Percentiles rank a stretch among this genome's conserved stretches.
These are phyloP conservation scores for Scleroderma citrinum DNA, from an alignment of 768 basidiomycete species.

Conservation along the genomic window DNA sequence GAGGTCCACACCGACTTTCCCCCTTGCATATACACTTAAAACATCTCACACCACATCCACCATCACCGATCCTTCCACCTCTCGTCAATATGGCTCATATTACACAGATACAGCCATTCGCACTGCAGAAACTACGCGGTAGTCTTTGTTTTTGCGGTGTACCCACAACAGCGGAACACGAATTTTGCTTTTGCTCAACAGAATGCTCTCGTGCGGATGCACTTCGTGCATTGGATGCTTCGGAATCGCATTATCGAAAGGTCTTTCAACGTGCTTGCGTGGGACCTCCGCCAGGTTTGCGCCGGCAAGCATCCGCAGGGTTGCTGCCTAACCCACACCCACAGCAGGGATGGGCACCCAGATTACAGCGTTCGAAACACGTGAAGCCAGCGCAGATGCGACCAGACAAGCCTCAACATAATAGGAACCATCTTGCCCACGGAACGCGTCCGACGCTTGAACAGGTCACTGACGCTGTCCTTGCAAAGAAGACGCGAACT, in stretches of 20 bases:
- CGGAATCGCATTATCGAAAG: slow-evolving; percentile 22
- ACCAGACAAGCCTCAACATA: neutral
- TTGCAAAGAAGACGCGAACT: slow-evolving; percentile 1
- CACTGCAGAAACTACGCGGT: slow-evolving; percentile 5
- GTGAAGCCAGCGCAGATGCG: neutral
- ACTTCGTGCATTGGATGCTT: slow-evolving; percentile 17
- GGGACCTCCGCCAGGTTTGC: slow-evolving; percentile 1
- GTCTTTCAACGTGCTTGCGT: slow-evolving; percentile 13
- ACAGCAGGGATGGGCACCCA: neutral
- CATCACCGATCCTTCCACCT: slow-evolving; percentile 1
- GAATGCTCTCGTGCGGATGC: slow-evolving; percentile 23
- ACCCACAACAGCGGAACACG: slow-evolving; percentile 17
- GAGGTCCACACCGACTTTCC: neutral
- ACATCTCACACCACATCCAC: neutral
- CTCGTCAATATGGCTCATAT: neutral
- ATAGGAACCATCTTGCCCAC: neutral
- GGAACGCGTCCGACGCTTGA: slow-evolving; percentile 13
- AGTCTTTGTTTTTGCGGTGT: slow-evolving; percentile 23
- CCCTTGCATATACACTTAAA: neutral
- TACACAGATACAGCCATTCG: slow-evolving; percentile 5
- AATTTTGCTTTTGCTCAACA: slow-evolving; percentile 25
- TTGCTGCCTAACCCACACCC: neutral
- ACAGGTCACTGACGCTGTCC: slow-evolving; percentile 11
- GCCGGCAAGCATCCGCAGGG: neutral
- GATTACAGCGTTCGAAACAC: neutral